Conservation (phyloP, 176 grass and related monocot genomes). For the Stipa capillata region DNA sequence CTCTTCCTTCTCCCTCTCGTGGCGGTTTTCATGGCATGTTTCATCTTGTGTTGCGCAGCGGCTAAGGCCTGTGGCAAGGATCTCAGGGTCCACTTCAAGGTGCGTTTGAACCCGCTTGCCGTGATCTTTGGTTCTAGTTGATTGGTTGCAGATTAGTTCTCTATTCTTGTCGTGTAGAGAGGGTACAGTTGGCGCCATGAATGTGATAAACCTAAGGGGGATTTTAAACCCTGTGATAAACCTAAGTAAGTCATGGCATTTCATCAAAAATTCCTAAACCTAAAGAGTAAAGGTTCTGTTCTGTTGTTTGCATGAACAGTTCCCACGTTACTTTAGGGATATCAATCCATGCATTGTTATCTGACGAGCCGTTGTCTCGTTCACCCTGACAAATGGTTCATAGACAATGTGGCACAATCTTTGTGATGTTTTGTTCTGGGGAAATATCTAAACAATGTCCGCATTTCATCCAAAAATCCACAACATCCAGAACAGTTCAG, state of each 20-base stretch:
- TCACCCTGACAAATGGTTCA: neutral
- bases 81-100: conserved; percentile 89
- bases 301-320: conserved; percentile 1
- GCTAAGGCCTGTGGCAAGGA: conserved; percentile 83
- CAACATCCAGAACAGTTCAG: neutral
- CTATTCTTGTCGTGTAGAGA: neutral
- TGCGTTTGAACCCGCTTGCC: neutral
- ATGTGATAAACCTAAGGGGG: neutral
- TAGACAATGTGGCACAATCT: neutral
- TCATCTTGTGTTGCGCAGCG: conserved; percentile 36
- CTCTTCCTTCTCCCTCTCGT: neutral
- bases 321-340: conserved; percentile 23
- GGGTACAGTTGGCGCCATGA: neutral
- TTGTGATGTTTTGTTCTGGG: neutral
- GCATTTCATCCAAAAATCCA: neutral
- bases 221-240: too few relatives aligned
- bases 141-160: neutral
- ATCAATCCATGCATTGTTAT: neutral
- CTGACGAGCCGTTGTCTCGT: neutral
- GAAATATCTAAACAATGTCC: neutral
- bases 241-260: too few relatives aligned
- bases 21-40: neutral
- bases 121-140: neutral
- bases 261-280: too few relatives aligned
- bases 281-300: conserved; percentile 32